Conservation (phyloP, 1,284 basidiomycete genomes). For the Cryptococcus sp. region DNA sequence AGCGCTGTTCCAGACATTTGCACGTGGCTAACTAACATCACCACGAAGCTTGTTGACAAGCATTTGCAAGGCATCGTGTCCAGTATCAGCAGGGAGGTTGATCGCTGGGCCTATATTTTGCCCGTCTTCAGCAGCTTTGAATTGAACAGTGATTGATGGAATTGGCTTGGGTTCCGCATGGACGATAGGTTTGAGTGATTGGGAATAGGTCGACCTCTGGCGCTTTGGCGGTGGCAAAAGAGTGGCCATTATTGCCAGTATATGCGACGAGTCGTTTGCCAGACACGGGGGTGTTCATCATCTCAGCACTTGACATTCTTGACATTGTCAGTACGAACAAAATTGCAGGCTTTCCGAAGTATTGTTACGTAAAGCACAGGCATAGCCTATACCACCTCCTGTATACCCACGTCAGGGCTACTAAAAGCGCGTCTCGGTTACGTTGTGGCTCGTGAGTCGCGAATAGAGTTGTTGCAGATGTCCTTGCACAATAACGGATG, state of each 20-base stretch:
- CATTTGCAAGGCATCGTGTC: conserved; percentile 76
- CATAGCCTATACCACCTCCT: too few relatives aligned
- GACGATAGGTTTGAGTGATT: conserved; percentile 45
- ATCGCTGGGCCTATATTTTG: conserved; percentile 75
- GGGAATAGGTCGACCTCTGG: conserved; percentile 71
- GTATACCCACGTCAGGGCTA: too few relatives aligned
- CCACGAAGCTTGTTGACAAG: conserved; percentile 78
- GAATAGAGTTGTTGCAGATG: too few relatives aligned
- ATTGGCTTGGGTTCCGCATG: conserved; percentile 57
- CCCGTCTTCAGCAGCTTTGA: conserved; percentile 81
- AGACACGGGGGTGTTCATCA: too few relatives aligned
- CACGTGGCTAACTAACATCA: conserved; percentile 57
- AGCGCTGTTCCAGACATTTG: too few relatives aligned
- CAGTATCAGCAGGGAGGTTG: conserved; percentile 79
- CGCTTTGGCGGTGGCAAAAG: conserved; percentile 80
- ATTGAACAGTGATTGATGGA: conserved; percentile 79
- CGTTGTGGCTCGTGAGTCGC: too few relatives aligned
- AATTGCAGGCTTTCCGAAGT: too few relatives aligned
- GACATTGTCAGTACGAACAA: too few relatives aligned
- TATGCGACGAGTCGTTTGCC: not conserved
- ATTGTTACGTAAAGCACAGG: too few relatives aligned
- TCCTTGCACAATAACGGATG: too few relatives aligned
- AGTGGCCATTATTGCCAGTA: conserved; percentile 61
- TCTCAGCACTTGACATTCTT: too few relatives aligned
- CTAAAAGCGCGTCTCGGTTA: too few relatives aligned